A percentile compares a stretch with the other conserved stretches of the same genome.
Conservation (phyloP, 306 rosid species). For the Sicyos baderoa region DNA sequence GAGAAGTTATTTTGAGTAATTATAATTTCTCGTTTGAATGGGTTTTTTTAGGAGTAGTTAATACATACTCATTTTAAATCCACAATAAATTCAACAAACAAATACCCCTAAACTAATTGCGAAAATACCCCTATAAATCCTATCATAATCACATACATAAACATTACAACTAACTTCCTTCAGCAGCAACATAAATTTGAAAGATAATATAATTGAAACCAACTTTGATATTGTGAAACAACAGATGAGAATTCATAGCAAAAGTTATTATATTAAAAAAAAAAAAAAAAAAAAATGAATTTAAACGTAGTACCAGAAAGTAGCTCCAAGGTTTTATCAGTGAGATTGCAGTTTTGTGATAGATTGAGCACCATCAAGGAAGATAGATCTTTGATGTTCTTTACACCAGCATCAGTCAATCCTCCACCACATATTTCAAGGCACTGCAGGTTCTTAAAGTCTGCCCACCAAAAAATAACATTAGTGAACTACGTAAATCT, state of each 20-base stretch:
- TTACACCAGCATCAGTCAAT: slow-evolving; percentile 83
- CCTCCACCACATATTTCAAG: slow-evolving; percentile 94
- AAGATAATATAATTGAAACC: not conserved
- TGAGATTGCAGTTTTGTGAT: slow-evolving; percentile 80
- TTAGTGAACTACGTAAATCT: no score
- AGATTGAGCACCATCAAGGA: slow-evolving; percentile 69
- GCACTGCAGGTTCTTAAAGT: slow-evolving; percentile 75
- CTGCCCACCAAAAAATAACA: slow-evolving; percentile 32
- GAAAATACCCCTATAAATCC: no score
- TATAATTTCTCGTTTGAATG: no score
- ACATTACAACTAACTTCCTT: not conserved
- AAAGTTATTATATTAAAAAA: no score
- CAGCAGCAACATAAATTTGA: not conserved
- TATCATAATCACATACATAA: not conserved
- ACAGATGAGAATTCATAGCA: no score
- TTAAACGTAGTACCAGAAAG: slow-evolving; percentile 52
- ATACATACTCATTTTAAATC: no score
- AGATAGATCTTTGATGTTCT: slow-evolving; percentile 74
- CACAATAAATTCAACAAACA: no score
- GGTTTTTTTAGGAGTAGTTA: no score
- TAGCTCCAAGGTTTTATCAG: slow-evolving; percentile 73
- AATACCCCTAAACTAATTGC: no score
- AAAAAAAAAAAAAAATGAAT: not conserved
- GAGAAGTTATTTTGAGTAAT: no score
- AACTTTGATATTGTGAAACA: not conserved